These are phyloP conservation scores for Salvia hispanica DNA, from an alignment of 257 asterid species.

Conservation along the genomic window DNA sequence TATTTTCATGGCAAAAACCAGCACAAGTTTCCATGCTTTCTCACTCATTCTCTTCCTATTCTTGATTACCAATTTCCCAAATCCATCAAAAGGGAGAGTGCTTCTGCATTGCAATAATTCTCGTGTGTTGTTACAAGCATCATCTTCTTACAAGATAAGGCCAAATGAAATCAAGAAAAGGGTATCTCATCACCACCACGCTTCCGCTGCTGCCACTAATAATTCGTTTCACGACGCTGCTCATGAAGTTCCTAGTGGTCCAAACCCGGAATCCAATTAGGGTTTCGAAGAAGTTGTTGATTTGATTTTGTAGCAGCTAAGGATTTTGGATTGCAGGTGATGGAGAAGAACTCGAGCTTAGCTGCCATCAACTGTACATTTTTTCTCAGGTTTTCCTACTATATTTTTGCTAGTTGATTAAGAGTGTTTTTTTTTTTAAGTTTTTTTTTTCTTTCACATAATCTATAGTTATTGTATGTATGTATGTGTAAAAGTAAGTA, in stretches of 20 bases:
- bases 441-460: background rate
- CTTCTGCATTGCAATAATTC: slow-evolving; percentile 29
- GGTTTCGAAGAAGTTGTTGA: background rate
- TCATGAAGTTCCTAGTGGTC: slow-evolving; percentile 91
- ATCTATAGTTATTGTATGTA: slow-evolving; percentile 19
- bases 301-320: background rate
- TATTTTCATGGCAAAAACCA: slow-evolving; percentile 64
- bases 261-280: slow-evolving; percentile 77
- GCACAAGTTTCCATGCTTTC: slow-evolving; percentile 32
- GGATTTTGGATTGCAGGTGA: background rate
- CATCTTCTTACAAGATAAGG: slow-evolving; percentile 30
- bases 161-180: slow-evolving; percentile 4
- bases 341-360: background rate
- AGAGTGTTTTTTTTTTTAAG: slow-evolving; percentile 7
- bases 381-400: slow-evolving; percentile 32
- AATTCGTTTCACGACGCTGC: slow-evolving; percentile 45
- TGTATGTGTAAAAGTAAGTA: slow-evolving; percentile 24
- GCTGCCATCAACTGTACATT: slow-evolving; percentile 17
- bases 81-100: slow-evolving; percentile 31
- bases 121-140: slow-evolving; percentile 27
- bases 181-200: slow-evolving; percentile 4
- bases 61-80: slow-evolving; percentile 34
- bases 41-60: slow-evolving; percentile 35
- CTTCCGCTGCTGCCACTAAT: background rate
- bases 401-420: slow-evolving; percentile 19